phyloP scores from a whole-genome alignment of 805 yeast genomes.

The Spathaspora passalidarum region DNA sequence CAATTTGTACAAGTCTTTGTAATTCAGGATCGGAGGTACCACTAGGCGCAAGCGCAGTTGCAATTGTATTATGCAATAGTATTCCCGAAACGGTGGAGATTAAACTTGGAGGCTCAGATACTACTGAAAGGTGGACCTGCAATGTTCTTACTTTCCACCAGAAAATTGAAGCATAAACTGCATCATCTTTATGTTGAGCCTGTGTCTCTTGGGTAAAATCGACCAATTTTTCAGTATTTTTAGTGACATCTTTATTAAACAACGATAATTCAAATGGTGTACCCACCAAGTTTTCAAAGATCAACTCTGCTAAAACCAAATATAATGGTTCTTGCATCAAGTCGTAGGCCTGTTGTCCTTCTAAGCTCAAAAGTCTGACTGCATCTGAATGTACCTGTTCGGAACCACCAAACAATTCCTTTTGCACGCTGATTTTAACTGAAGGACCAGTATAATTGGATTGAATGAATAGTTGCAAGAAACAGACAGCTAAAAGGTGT shows the following conservation, averaged over 20 bases:
- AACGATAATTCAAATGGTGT: constrained; percentile 36
- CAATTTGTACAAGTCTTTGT: constrained; percentile 38
- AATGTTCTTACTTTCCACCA: constrained; percentile 81
- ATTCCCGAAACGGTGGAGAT: constrained; percentile 41
- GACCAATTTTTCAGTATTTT: constrained; percentile 6
- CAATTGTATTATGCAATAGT: constrained; percentile 33
- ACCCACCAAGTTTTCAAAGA: constrained; percentile 43
- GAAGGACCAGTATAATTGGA: constrained; percentile 83
- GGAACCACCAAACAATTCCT: constrained; percentile 25
- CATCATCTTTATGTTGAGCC: constrained; percentile 16
- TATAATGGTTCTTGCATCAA: constrained; percentile 37
- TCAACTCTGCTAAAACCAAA: constrained; percentile 24
- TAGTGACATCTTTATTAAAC: constrained; percentile 22
- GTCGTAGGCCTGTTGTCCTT: constrained; percentile 72
- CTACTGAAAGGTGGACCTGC: constrained; percentile 60
- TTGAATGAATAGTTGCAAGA: constrained; percentile 69
- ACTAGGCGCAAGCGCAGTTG: constrained; percentile 27
- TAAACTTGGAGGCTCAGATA: constrained; percentile 58
- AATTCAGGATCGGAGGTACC: constrained; percentile 24
- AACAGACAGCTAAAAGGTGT: constrained; percentile 51
- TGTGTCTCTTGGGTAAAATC: constrained; percentile 5
- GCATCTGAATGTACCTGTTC: constrained; percentile 27
- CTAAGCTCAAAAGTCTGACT: constrained; percentile 43
- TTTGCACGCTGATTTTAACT: constrained; percentile 34
- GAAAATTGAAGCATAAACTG: constrained; percentile 45